Evolutionary conservation across 768 basidiomycete species (phyloP), one percentile per base, ranked within the genome.

Genomic region (Trametes punicea): DNA sequence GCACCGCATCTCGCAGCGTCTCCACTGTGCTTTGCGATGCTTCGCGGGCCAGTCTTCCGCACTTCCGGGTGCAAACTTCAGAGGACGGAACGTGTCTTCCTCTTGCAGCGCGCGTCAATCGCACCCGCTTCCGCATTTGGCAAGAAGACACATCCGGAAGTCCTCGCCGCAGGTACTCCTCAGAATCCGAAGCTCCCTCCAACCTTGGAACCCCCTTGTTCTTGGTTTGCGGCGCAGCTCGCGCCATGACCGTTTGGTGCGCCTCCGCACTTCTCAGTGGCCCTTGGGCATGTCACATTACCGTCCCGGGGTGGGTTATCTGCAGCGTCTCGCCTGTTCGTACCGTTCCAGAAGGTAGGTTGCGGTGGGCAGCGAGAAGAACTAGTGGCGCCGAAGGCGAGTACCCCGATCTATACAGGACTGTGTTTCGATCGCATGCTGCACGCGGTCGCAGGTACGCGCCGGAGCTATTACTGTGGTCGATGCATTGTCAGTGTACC

Each of bases 21-120:
- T 42, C 40, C 25, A 29, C 29, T 31, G n/a, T 51, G 50, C 48
- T 13, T 26, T 39, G 48, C 52, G 51, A 52, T 46, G 52, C 52
- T 54, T 54, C 52, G 52, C 52, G 52, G 52, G 36, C 23, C 52
- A 38, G 29, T 23, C 42, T 31, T 25, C 52, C 52, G 52, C 44
- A 27, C 52, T 36, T 38, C 52, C 52, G 52, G 23, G 42, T 15
- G 10, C 23, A 26, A 25, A 23, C 23, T 13, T 15, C 25, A 18
- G 42, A 11, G 11, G 25, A 27, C 10, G 20, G 23, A 15, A 26
- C 42, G 25, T 25, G 18, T 25, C 42, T 44, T 44, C 34, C 34
- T n/a, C 9, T 36, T 36, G 13, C 8, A 15, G 42, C 42, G 25
- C 21, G 41, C 41, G 20, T 9, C 39, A 41, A n/a, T 21, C 21